Evolutionary conservation across 2,329 filamentous ascomycete species (phyloP).

Genomic region (Ceratocystis papillata): DNA sequence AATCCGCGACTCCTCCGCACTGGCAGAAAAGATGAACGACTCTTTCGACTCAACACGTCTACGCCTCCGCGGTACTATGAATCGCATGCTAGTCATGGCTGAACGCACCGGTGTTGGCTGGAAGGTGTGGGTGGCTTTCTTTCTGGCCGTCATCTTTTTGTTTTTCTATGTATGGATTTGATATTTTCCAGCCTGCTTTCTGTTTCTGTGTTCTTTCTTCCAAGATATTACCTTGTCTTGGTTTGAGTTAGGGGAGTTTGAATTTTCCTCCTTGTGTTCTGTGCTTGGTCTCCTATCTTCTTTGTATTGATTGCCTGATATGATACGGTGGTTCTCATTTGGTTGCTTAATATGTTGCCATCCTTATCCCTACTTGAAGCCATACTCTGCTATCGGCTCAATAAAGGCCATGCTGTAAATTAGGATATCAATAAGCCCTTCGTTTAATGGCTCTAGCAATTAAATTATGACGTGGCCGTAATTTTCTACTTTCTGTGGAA

Average conservation of each 20-base stretch:
- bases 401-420: not conserved
- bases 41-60: slow-evolving; percentile 77
- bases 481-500: not conserved
- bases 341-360: not conserved
- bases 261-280: not conserved
- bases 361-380: not conserved
- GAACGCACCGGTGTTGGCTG: slow-evolving; percentile 88
- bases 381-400: not conserved
- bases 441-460: not conserved
- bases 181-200: not conserved
- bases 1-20: slow-evolving; percentile 76
- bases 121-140: slow-evolving; percentile 88
- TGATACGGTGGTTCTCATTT: slow-evolving; percentile 1
- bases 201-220: not conserved
- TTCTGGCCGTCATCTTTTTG: slow-evolving; percentile 66
- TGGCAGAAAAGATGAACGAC: slow-evolving; percentile 94
- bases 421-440: not conserved
- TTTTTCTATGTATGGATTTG: slow-evolving; percentile 90
- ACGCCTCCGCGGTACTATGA: slow-evolving; percentile 84
- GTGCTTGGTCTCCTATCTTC: not conserved
- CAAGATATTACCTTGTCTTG: not conserved
- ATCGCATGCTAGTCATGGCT: slow-evolving; percentile 91
- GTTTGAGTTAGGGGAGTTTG: not conserved
- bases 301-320: slow-evolving; percentile 5
- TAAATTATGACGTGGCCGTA: not conserved